phyloP scores from a whole-genome alignment of 192 early-diverging fungal species.

The Coemansia sp. region DNA sequence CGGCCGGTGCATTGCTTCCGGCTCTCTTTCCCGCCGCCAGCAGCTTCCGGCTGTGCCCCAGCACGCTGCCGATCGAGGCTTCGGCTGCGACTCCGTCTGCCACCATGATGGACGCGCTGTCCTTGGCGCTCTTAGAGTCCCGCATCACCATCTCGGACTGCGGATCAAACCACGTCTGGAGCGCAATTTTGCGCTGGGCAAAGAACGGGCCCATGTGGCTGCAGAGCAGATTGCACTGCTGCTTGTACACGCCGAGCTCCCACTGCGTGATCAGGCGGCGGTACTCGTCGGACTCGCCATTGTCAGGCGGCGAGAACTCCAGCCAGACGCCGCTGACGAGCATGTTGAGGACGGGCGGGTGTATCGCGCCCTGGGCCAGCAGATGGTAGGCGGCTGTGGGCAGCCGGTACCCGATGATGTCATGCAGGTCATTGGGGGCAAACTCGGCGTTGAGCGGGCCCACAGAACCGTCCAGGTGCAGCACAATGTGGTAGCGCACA shows the following conservation, averaged over 20 bases:
- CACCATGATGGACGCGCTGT: not conserved
- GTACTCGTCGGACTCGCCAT: conserved; percentile 79
- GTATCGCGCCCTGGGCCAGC: conserved; percentile 63
- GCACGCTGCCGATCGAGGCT: conserved; percentile 6
- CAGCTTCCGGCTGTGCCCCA: conserved; percentile 18
- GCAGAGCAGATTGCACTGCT: conserved; percentile 58
- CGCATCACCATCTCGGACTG: conserved; percentile 40
- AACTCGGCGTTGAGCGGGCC: conserved; percentile 59
- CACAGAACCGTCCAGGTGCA: conserved; percentile 67
- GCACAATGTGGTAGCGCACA: conserved; percentile 68
- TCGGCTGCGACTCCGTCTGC: not conserved
- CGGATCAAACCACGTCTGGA: conserved; percentile 62
- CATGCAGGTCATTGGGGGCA: conserved; percentile 77
- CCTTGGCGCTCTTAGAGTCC: not conserved
- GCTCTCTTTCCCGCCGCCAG: not conserved
- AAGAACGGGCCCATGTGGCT: conserved; percentile 64
- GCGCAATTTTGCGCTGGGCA: conserved; percentile 62
- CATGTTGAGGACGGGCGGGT: conserved; percentile 63
- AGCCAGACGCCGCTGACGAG: conserved; percentile 63
- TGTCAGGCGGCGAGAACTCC: conserved; percentile 72
- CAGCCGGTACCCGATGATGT: conserved; percentile 75
- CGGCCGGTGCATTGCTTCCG: conserved; percentile 6
- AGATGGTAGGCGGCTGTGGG: conserved; percentile 70
- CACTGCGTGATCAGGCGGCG: conserved; percentile 61
- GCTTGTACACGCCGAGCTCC: conserved; percentile 56